Conservation (phyloP, 2,329 filamentous ascomycete genomes). For the Talaromyces pinophilus region DNA sequence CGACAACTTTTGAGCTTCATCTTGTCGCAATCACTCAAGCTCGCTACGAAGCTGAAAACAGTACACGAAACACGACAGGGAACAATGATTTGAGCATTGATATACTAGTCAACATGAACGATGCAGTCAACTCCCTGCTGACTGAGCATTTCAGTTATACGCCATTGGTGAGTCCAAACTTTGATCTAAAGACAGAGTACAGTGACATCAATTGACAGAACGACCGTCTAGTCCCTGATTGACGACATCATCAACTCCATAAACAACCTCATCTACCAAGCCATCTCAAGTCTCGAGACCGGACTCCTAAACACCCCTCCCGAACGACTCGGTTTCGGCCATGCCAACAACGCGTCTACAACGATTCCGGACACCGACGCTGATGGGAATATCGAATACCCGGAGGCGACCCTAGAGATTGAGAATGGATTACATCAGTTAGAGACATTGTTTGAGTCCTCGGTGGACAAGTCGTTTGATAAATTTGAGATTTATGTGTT, state of each 20-base stretch:
- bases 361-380: slow-evolving; percentile 51
- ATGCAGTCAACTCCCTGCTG: slow-evolving; percentile 62
- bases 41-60: background rate
- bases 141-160: slow-evolving; percentile 97
- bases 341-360: slow-evolving; percentile 47
- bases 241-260: slow-evolving; percentile 98
- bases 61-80: too few relatives aligned
- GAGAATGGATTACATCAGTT: slow-evolving; percentile 84
- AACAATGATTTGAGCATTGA: background rate
- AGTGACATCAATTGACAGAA: slow-evolving; percentile 19
- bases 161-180: slow-evolving; percentile 66
- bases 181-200: background rate
- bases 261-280: slow-evolving; percentile 89
- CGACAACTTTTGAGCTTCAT: background rate
- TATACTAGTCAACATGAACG: slow-evolving; percentile 39
- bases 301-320: slow-evolving; percentile 75
- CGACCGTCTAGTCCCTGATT: slow-evolving; percentile 70
- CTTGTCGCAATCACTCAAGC: slow-evolving; percentile 1
- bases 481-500: slow-evolving; percentile 87
- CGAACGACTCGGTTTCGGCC: slow-evolving; percentile 74
- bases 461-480: slow-evolving; percentile 83
- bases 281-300: slow-evolving; percentile 82
- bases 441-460: slow-evolving; percentile 76
- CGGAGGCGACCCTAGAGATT: slow-evolving; percentile 68
- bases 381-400: slow-evolving; percentile 49